A percentile compares a stretch with the other conserved stretches of the same genome.
These are phyloP conservation scores for Trichoderma sp. DNA, from an alignment of 2,329 filamentous ascomycete genomes.

Conservation along the genomic window DNA sequence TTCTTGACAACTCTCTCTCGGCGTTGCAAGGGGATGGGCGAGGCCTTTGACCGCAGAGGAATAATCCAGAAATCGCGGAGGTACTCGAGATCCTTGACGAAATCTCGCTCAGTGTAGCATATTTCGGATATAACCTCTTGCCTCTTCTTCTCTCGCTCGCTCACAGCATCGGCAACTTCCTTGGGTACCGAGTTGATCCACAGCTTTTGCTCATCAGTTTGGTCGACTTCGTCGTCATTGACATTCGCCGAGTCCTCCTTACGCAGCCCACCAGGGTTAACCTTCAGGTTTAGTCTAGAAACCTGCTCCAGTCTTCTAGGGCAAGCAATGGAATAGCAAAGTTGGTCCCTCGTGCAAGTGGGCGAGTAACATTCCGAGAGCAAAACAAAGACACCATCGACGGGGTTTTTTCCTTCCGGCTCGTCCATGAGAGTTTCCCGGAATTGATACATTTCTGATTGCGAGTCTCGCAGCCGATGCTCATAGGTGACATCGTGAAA, in stretches of 20 bases:
- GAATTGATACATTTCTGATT: slow-evolving; percentile 94
- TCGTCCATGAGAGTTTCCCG: slow-evolving; percentile 87
- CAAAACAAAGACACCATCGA: slow-evolving; percentile 95
- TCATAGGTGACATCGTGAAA: slow-evolving; percentile 99
- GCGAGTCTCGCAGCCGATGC: slow-evolving; percentile 89
- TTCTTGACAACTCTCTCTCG: slow-evolving; percentile 88
- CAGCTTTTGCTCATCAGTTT: slow-evolving; percentile 92
- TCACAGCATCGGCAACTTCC: slow-evolving; percentile 85
- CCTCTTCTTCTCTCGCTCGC: slow-evolving; percentile 90
- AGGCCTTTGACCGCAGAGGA: slow-evolving; percentile 75
- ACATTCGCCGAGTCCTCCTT: slow-evolving; percentile 53
- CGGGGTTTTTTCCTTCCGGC: slow-evolving; percentile 64
- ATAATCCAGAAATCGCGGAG: slow-evolving; percentile 98
- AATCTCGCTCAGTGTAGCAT: slow-evolving; percentile 98
- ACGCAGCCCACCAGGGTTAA: slow-evolving; percentile 83
- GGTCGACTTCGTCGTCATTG: slow-evolving; percentile 77
- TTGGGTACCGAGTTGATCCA: slow-evolving; percentile 99
- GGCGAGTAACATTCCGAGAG: slow-evolving; percentile 97
- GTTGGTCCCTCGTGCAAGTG: slow-evolving; percentile 88
- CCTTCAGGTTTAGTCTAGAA: slow-evolving; percentile 87
- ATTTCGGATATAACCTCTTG: slow-evolving; percentile 98
- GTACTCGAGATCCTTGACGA: slow-evolving; percentile 98
- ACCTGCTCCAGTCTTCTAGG: slow-evolving; percentile 92
- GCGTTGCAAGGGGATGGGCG: slow-evolving; percentile 83
- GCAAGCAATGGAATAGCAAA: slow-evolving; percentile 98